Conservation (phyloP, 495 filamentous ascomycete species). For the Talaromyces wortmannii region DNA sequence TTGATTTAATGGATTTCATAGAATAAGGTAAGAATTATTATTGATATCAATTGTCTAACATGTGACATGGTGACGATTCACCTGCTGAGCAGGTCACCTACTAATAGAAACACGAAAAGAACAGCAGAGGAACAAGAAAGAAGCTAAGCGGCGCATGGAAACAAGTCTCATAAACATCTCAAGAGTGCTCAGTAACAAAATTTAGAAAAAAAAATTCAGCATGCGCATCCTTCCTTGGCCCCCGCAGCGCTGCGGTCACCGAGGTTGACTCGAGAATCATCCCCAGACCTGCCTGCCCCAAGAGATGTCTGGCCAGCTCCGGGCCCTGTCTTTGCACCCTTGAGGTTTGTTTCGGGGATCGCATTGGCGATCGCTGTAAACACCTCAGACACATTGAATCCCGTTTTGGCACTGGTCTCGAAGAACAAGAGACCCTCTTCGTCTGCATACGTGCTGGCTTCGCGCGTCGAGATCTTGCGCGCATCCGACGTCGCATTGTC, state of each 20-base stretch:
- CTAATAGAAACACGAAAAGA: constrained; percentile 5
- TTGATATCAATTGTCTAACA: no score
- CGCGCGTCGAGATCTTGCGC: constrained; percentile 75
- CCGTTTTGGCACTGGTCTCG: constrained; percentile 96
- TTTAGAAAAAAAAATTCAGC: constrained; percentile 45
- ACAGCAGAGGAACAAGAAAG: not conserved
- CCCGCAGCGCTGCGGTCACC: constrained; percentile 38
- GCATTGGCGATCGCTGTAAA: constrained; percentile 98
- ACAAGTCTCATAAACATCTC: not conserved
- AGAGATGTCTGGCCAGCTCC: constrained; percentile 45
- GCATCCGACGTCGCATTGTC: constrained; percentile 70
- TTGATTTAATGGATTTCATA: not conserved
- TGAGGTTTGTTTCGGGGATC: constrained; percentile 92
- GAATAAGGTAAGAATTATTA: not conserved
- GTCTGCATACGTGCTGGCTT: constrained; percentile 90
- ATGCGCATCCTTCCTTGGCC: constrained; percentile 90
- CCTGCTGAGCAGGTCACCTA: not conserved
- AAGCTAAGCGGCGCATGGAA: not conserved
- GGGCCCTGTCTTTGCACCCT: constrained; percentile 65
- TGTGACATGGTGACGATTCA: not conserved
- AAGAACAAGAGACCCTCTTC: constrained; percentile 93
- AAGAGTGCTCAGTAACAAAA: no score
- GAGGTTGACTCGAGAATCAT: constrained; percentile 38
- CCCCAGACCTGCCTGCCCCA: constrained; percentile 27
- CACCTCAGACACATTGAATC: constrained; percentile 85